phyloP scores from a whole-genome alignment of 2,329 filamentous ascomycete species.

The Alternaria gaisen region DNA sequence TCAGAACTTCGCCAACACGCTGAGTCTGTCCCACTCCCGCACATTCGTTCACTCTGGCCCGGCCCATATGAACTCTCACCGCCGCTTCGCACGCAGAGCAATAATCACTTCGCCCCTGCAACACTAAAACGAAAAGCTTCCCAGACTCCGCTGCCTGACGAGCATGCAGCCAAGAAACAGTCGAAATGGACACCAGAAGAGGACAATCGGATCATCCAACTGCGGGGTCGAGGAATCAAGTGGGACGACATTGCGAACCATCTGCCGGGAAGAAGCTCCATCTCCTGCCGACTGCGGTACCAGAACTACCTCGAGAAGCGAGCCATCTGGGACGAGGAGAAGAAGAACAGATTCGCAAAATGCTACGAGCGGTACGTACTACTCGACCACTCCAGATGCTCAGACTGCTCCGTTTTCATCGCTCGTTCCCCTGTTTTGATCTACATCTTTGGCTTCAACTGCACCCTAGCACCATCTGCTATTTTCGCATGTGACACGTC shows the following conservation, averaged over 20 bases:
- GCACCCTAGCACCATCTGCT: background rate
- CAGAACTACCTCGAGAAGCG: slow-evolving; percentile 96
- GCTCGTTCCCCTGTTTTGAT: slow-evolving; percentile 1
- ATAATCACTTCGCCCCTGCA: slow-evolving; percentile 47
- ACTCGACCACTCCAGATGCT: slow-evolving; percentile 16
- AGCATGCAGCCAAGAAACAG: slow-evolving; percentile 63
- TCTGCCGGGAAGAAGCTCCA: slow-evolving; percentile 87
- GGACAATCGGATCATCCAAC: slow-evolving; percentile 90
- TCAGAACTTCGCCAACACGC: slow-evolving; percentile 49
- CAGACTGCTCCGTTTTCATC: slow-evolving; percentile 8
- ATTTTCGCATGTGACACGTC: slow-evolving; percentile 16
- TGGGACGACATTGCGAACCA: slow-evolving; percentile 98
- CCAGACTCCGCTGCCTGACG: slow-evolving; percentile 48
- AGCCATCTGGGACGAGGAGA: slow-evolving; percentile 96
- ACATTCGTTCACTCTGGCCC: slow-evolving; percentile 50
- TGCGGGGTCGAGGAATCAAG: slow-evolving; percentile 92
- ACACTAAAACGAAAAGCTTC: slow-evolving; percentile 50
- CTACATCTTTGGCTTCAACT: slow-evolving; percentile 15
- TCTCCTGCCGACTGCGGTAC: slow-evolving; percentile 93
- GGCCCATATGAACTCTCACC: slow-evolving; percentile 51
- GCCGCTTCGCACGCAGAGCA: slow-evolving; percentile 34
- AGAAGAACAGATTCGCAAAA: slow-evolving; percentile 94
- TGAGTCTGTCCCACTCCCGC: slow-evolving; percentile 51
- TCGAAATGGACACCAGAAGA: slow-evolving; percentile 97
- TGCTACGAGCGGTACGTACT: slow-evolving; percentile 85